phyloP scores from a whole-genome alignment of 805 yeast genomes.

The Kuraishia borneana region DNA sequence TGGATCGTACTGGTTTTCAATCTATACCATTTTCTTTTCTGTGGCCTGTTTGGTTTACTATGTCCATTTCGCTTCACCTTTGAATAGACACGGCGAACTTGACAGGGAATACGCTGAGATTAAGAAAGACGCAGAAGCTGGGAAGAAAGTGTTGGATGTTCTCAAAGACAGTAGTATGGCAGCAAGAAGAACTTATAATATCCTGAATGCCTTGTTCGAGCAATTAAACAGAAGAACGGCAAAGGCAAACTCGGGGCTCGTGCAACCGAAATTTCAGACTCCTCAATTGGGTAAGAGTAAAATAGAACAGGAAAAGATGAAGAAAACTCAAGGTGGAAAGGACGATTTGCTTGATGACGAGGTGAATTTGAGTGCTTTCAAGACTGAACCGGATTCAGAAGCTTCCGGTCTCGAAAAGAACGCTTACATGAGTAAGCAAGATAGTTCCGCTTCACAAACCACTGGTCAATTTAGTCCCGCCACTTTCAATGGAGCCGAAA shows the following conservation, averaged over 20 bases:
- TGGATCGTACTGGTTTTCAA: slow-evolving; percentile 88
- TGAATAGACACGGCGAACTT: slow-evolving; percentile 21
- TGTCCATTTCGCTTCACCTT: slow-evolving; percentile 39
- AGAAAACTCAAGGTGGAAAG: slow-evolving; percentile 3
- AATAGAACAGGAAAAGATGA: slow-evolving; percentile 10
- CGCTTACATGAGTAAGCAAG: neutral
- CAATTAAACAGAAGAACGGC: slow-evolving; percentile 69
- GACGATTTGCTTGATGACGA: neutral
- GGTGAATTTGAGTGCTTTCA: slow-evolving; percentile 6
- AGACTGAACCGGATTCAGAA: slow-evolving; percentile 14
- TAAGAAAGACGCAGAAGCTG: slow-evolving; percentile 69
- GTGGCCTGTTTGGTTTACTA: slow-evolving; percentile 81
- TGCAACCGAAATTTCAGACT: slow-evolving; percentile 10
- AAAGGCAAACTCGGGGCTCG: slow-evolving; percentile 14
- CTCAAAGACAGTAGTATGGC: slow-evolving; percentile 69
- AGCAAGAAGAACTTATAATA: slow-evolving; percentile 69
- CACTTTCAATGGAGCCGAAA: slow-evolving; percentile 1
- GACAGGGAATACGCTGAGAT: slow-evolving; percentile 46
- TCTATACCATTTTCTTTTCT: slow-evolving; percentile 80
- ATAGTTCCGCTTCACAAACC: neutral
- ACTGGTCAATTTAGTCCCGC: neutral
- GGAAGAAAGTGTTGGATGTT: slow-evolving; percentile 59
- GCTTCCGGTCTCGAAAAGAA: slow-evolving; percentile 20
- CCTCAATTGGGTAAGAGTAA: slow-evolving; percentile 16
- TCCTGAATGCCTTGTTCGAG: slow-evolving; percentile 71